Conservation (phyloP, 2,329 filamentous ascomycete species). For the Periconia sp. region DNA sequence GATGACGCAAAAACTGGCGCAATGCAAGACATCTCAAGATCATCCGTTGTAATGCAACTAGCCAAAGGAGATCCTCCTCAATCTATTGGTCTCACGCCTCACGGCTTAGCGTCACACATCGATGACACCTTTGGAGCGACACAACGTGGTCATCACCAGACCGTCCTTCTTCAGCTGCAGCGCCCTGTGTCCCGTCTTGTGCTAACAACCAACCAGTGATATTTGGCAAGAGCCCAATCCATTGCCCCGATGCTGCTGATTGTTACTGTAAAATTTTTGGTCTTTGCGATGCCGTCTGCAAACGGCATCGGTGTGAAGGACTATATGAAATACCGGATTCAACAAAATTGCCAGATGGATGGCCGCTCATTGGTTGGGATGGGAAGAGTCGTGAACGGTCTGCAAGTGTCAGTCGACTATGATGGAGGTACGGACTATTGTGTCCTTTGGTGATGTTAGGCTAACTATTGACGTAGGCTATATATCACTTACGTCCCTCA, state of each 20-base stretch:
- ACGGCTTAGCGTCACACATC: slow-evolving; percentile 3
- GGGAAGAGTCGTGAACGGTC: slow-evolving; percentile 39
- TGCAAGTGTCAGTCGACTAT: slow-evolving; percentile 25
- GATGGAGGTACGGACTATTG: neutral
- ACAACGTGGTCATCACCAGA: slow-evolving; percentile 1
- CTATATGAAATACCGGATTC: slow-evolving; percentile 66
- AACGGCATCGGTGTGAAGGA: slow-evolving; percentile 56
- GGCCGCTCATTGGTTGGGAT: slow-evolving; percentile 65
- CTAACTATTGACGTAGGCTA: too few relatives aligned
- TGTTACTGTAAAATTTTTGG: slow-evolving; percentile 74
- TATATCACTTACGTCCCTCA: too few relatives aligned
- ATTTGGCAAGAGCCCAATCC: slow-evolving; percentile 51
- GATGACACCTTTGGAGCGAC: slow-evolving; percentile 5
- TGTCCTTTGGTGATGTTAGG: neutral
- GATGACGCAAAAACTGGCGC: too few relatives aligned
- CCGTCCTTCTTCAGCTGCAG: neutral
- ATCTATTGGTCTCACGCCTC: too few relatives aligned
- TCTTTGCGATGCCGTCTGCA: slow-evolving; percentile 58
- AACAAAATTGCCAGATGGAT: slow-evolving; percentile 64
- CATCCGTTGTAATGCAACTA: too few relatives aligned
- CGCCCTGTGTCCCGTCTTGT: slow-evolving; percentile 13
- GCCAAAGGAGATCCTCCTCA: too few relatives aligned
- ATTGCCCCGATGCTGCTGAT: slow-evolving; percentile 65
- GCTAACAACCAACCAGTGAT: slow-evolving; percentile 38
- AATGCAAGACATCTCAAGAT: too few relatives aligned